Percentiles rank a stretch among this genome's conserved stretches.
phyloP scores from a whole-genome alignment of 2,329 filamentous ascomycete species.

The Grosmannia huntii region DNA sequence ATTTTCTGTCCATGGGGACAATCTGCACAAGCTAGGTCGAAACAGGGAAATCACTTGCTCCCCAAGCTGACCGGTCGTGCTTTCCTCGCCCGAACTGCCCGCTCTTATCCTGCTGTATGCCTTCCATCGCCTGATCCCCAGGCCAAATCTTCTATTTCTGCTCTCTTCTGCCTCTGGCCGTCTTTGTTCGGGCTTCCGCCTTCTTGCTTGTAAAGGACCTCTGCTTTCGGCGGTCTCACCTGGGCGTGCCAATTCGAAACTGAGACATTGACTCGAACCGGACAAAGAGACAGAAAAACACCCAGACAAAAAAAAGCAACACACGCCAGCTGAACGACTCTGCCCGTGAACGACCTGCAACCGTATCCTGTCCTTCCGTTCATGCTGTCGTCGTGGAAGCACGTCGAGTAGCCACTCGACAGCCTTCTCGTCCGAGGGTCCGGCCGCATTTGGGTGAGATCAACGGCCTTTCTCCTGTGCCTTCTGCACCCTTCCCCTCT shows the following conservation, averaged over 20 bases:
- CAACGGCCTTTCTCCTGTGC: not conserved
- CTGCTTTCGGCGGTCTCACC: constrained; percentile 8
- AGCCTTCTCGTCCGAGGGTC: not conserved
- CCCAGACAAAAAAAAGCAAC: not conserved
- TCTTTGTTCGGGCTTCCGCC: not conserved
- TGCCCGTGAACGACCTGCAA: not conserved
- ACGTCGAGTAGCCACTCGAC: constrained; percentile 2
- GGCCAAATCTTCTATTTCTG: not conserved
- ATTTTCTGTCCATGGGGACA: not conserved
- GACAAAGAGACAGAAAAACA: not conserved
- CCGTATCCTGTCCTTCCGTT: not conserved
- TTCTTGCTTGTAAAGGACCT: not conserved
- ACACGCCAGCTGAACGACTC: not conserved
- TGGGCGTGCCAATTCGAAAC: not conserved
- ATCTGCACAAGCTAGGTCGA: constrained; percentile 4
- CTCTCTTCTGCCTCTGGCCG: not conserved
- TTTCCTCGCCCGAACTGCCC: constrained; percentile 2
- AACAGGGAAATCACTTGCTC: constrained; percentile 6
- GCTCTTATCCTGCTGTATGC: not conserved
- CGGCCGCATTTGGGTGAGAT: not conserved
- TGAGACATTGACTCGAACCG: constrained; percentile 5
- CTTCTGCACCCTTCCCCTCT: not conserved
- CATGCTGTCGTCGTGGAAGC: not conserved
- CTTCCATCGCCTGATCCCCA: constrained; percentile 1
- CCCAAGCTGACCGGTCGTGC: constrained; percentile 8